Evolutionary conservation across 805 yeast species (phyloP).

Genomic region (Metschnikowia continentalis): DNA sequence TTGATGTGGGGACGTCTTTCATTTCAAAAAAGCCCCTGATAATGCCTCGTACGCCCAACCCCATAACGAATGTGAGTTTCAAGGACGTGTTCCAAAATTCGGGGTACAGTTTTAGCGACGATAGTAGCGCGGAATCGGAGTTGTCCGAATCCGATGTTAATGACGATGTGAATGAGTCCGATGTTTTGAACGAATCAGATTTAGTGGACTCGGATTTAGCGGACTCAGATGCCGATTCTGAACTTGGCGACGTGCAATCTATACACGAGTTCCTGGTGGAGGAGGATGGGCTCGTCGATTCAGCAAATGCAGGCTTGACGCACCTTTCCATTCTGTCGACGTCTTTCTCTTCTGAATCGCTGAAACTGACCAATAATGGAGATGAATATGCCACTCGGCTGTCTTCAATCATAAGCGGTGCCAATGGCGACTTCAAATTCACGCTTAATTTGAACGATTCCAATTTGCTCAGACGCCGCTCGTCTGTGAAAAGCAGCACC

Average conservation of each 20-base stretch:
- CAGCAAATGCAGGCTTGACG: conserved; percentile 16
- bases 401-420: conserved; percentile 36
- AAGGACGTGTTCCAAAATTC: conserved; percentile 25
- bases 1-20: conserved; percentile 13
- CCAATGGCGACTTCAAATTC: conserved; percentile 43
- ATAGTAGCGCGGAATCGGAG: conserved; percentile 13
- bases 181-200: conserved; percentile 16
- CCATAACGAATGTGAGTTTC: conserved; percentile 29
- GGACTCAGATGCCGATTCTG: conserved; percentile 9
- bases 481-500: conserved; percentile 15
- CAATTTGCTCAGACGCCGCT: conserved; percentile 55
- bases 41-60: conserved; percentile 43
- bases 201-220: conserved; percentile 17
- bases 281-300: neutral
- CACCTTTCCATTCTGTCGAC: conserved; percentile 19
- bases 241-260: conserved; percentile 4
- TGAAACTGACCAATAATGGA: conserved; percentile 16
- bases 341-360: conserved; percentile 16
- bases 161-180: neutral
- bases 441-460: conserved; percentile 63
- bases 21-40: conserved; percentile 6
- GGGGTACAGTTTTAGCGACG: conserved; percentile 1
- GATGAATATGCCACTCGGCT: conserved; percentile 35
- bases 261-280: conserved; percentile 3
- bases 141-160: conserved; percentile 5